phyloP scores from a whole-genome alignment of 2,329 filamentous ascomycete genomes.

The Ascocoryne sarcoides region DNA sequence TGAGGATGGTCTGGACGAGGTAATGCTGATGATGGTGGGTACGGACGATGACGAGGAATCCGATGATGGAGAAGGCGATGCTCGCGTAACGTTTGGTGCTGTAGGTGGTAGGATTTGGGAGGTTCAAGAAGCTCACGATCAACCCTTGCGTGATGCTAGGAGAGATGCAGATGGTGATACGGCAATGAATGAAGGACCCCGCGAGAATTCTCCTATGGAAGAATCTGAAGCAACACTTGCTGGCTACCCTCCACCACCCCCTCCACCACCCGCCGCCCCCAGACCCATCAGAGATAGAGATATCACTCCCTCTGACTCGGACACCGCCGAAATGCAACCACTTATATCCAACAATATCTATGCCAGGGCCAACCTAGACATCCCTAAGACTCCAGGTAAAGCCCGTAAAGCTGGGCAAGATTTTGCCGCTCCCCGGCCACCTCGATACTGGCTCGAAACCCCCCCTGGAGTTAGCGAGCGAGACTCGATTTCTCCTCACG shows the following conservation, averaged over 20 bases:
- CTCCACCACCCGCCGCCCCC: slow-evolving; percentile 36
- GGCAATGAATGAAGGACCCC: slow-evolving; percentile 32
- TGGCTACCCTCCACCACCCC: slow-evolving; percentile 56
- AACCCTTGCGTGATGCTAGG: no score
- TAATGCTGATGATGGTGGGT: slow-evolving; percentile 20
- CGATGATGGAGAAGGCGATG: slow-evolving; percentile 5
- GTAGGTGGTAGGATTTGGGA: slow-evolving; percentile 7
- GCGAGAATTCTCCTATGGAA: slow-evolving; percentile 55
- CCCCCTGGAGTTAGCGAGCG: slow-evolving; percentile 59
- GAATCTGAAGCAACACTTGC: slow-evolving; percentile 70
- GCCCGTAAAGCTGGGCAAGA: slow-evolving; percentile 29
- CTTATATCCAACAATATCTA: slow-evolving; percentile 53
- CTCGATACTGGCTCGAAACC: slow-evolving; percentile 79
- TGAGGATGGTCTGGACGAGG: slow-evolving; percentile 51
- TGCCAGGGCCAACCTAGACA: slow-evolving; percentile 56
- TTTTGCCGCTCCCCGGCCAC: slow-evolving; percentile 52
- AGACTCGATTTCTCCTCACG: slow-evolving; percentile 58
- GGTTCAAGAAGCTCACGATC: slow-evolving; percentile 25
- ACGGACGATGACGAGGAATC: slow-evolving; percentile 26
- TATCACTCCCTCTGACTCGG: slow-evolving; percentile 63
- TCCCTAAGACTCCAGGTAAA: slow-evolving; percentile 74
- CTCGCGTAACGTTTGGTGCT: slow-evolving; percentile 1
- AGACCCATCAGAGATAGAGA: slow-evolving; percentile 45
- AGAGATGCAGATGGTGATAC: slow-evolving; percentile 35
- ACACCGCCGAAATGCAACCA: slow-evolving; percentile 52